A percentile compares a stretch with the other conserved stretches of the same genome.
Conservation (phyloP, 108 stramenopile species). For the Cyclostephanos invisitatus region DNA sequence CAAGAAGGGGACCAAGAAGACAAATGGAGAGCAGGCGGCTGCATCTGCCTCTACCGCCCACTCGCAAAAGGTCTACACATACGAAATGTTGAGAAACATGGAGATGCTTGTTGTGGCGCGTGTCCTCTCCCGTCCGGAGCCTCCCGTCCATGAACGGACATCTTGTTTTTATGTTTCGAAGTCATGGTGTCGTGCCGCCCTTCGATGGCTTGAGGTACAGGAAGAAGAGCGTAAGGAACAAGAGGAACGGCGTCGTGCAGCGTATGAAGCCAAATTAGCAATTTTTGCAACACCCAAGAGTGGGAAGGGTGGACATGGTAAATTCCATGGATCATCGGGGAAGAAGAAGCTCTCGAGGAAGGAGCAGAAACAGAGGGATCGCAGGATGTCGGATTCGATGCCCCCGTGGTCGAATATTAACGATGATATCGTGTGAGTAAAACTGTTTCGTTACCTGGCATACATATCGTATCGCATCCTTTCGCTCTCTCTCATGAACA, state of each 20-base stretch:
- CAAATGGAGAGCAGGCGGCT: conserved; percentile 6
- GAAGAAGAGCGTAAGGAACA: conserved; percentile 61
- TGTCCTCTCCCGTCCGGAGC: conserved; percentile 80
- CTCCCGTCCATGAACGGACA: conserved; percentile 45
- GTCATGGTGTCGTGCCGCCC: conserved; percentile 81
- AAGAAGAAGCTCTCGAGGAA: conserved; percentile 84
- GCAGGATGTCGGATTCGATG: conserved; percentile 68
- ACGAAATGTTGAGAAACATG: conserved; percentile 82
- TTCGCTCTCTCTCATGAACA: neutral
- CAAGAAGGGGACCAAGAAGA: conserved; percentile 33
- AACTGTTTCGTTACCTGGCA: conserved; percentile 2
- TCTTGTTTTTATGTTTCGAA: conserved; percentile 81
- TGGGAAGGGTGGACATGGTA: conserved; percentile 12
- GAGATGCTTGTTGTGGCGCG: conserved; percentile 87
- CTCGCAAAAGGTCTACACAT: conserved; percentile 53
- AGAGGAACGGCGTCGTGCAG: conserved; percentile 42
- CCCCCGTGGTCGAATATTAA: conserved; percentile 88
- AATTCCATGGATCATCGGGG: conserved; percentile 29
- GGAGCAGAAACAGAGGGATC: conserved; percentile 66
- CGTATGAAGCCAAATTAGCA: conserved; percentile 26
- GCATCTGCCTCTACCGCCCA: neutral
- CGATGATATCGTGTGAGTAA: conserved; percentile 57
- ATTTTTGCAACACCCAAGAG: conserved; percentile 28
- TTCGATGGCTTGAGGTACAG: conserved; percentile 84
- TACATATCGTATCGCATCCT: neutral